Evolutionary conservation across 1,139 yeast species (phyloP), one percentile per base, ranked within the genome.

Genomic region (Trichomonascaceae sp.): DNA sequence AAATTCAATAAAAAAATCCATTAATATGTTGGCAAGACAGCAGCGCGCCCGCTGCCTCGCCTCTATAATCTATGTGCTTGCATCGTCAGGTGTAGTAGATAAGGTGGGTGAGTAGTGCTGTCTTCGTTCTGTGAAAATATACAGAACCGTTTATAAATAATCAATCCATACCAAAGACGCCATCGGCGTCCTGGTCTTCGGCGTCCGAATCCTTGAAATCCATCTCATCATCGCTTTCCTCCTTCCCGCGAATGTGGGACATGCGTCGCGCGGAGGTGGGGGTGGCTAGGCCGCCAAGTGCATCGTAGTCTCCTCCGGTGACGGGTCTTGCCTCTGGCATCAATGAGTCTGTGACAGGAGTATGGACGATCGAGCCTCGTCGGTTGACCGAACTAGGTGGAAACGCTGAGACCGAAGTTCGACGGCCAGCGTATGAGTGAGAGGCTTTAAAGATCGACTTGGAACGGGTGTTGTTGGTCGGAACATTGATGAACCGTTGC

Each of bases 101-200:
- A n/a, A n/a, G n/a, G n/a, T n/a, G n/a, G n/a, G n/a, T n/a, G n/a
- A n/a, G n/a, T n/a, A n/a, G n/a, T n/a, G n/a, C n/a, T n/a, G n/a
- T n/a, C n/a, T n/a, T n/a, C n/a, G n/a, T n/a, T n/a, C n/a, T n/a
- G n/a, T n/a, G n/a, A n/a, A n/a, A n/a, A n/a, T n/a, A n/a, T n/a
- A n/a, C n/a, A n/a, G n/a, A 25, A 27, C 29, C 9, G 17, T 22
- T n/a, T 9, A 30, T 30, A 22, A 9, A 16, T 23, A 30, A 22
- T 43, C 44, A 28, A 11, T 49, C 54, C 54, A 48, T 49, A 8
- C 52, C 52, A 42, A 49, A 49, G 16, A 49, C 49, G 4, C 47
- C 27, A 34, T 35, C 32, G 26, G 38, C 13, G 13, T 32, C 27
- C 29, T 39, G 26, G 36, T 28, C 28, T 30, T 31, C 23, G 26